These are phyloP conservation scores for Brettanomyces bruxellensis DNA, from an alignment of 805 yeast species.

Conservation along the genomic window DNA sequence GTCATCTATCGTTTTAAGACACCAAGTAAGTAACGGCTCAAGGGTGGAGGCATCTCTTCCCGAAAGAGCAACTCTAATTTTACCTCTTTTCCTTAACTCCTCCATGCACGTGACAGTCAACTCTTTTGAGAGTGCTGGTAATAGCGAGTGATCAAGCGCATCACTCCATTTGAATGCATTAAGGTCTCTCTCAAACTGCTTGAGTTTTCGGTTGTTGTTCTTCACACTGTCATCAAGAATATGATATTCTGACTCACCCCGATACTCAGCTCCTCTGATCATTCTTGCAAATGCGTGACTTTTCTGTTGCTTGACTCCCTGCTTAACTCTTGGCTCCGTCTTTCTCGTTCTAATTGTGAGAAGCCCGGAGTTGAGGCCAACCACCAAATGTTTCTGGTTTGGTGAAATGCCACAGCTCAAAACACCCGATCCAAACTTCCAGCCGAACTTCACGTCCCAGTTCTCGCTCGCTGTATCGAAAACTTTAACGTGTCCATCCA, in stretches of 20 bases:
- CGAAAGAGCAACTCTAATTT: conserved; percentile 68
- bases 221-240: conserved; percentile 48
- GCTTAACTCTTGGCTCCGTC: conserved; percentile 47
- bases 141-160: conserved; percentile 81
- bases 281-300: conserved; percentile 66
- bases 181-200: conserved; percentile 74
- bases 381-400: conserved; percentile 76
- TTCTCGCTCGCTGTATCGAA: conserved; percentile 64
- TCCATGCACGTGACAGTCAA: conserved; percentile 73
- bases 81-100: conserved; percentile 84
- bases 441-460: conserved; percentile 90
- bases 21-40: conserved; percentile 85
- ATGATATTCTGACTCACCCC: conserved; percentile 79
- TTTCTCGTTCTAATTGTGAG: conserved; percentile 83
- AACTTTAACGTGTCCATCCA: conserved; percentile 96
- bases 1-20: conserved; percentile 65
- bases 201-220: conserved; percentile 44
- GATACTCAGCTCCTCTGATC: conserved; percentile 86
- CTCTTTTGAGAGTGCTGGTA: conserved; percentile 71
- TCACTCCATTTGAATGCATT: conserved; percentile 89
- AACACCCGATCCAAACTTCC: conserved; percentile 96
- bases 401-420: conserved; percentile 87
- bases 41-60: conserved; percentile 75
- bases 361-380: conserved; percentile 86
- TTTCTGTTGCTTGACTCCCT: conserved; percentile 36